Evolutionary conservation across 371 early-diverging fungal genomes (phyloP).

Genomic region (Syncephalastrum racemosum): DNA sequence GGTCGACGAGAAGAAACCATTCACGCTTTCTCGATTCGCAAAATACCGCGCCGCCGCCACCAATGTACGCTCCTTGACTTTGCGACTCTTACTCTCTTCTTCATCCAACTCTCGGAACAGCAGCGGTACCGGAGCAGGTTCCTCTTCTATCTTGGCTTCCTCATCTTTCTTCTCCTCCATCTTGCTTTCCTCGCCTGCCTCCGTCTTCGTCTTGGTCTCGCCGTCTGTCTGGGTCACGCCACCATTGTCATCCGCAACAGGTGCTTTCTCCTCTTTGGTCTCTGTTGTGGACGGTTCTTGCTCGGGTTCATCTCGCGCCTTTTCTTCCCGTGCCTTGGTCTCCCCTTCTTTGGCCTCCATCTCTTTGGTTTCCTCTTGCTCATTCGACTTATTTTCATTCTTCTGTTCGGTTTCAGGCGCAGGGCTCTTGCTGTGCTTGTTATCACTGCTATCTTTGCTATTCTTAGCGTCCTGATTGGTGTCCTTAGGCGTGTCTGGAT

Average conservation of each 20-base stretch:
- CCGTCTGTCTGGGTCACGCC: not conserved
- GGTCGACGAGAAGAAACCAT: conserved; percentile 49
- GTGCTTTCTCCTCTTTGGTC: not conserved
- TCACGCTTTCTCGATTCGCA: conserved; percentile 48
- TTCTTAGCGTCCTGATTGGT: not conserved
- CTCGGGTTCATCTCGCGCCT: not conserved
- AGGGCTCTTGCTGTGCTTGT: not conserved
- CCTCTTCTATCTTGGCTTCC: not conserved
- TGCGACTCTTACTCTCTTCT: conserved; percentile 31
- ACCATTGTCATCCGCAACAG: not conserved
- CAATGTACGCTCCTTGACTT: conserved; percentile 41
- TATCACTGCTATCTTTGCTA: not conserved
- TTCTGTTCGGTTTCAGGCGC: conserved; percentile 2
- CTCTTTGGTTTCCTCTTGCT: not conserved
- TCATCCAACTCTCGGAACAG: conserved; percentile 33
- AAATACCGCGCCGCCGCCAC: conserved; percentile 45
- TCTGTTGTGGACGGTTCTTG: conserved; percentile 4
- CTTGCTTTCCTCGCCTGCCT: conserved; percentile 7
- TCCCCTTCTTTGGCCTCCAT: not conserved
- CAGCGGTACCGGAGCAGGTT: conserved; percentile 18
- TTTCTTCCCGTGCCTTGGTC: not conserved
- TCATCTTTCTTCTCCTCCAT: conserved; percentile 12
- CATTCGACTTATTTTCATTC: not conserved
- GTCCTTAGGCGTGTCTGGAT: conserved; percentile 9
- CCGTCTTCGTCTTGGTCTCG: not conserved